Evolutionary conservation across 2,329 filamentous ascomycete genomes (phyloP), one percentile per base, ranked within the genome.

Genomic region (Coniochaeta hoffmannii): DNA sequence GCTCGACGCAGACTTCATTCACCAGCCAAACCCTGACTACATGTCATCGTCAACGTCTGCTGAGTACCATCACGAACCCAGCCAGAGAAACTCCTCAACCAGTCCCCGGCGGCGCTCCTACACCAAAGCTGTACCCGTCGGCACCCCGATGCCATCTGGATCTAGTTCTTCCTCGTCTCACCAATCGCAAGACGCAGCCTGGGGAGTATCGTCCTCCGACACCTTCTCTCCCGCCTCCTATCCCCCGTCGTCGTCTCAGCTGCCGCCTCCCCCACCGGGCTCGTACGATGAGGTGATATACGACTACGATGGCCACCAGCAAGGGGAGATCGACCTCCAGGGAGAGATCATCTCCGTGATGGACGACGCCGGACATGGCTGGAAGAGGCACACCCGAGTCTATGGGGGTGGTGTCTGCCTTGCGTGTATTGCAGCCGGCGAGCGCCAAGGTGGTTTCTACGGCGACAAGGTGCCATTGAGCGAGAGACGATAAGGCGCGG

Each of bases 371-470:
- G 78, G 77, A 4, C 71, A 73, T 17, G 74, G 74, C 41, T 84
- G 80, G 81, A 78, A 73, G 61, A 74, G 79, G 35, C 81, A 84
- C 64, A 84, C 80, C 15, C 75, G 79, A 26, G 80, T 83, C 26
- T 83, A 82, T 59, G 80, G 80, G 28, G 80, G 80, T 57, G 79
- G 80, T 6, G 74, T 78, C 2, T 84, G 81, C 59, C 71, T 82
- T 36, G 79, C 80, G 1, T 84, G 81, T 60, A 69, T 76, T 36
- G 78, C 76, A 9, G 73, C 76, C 10, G 75, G 73, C 7, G 69
- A 68, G 31, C 66, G 69, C n/a, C 68, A 73, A 26, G 70, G 69
- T 11, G 71, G 73, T 8, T 80, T 80, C 65, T 83, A 82, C 59
- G 80, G 79, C 28, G 73, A 76, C 38, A 80, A 73, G 28, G 79